Conservation (phyloP, 2,329 filamentous ascomycete species). For the Botrytis deweyae region DNA sequence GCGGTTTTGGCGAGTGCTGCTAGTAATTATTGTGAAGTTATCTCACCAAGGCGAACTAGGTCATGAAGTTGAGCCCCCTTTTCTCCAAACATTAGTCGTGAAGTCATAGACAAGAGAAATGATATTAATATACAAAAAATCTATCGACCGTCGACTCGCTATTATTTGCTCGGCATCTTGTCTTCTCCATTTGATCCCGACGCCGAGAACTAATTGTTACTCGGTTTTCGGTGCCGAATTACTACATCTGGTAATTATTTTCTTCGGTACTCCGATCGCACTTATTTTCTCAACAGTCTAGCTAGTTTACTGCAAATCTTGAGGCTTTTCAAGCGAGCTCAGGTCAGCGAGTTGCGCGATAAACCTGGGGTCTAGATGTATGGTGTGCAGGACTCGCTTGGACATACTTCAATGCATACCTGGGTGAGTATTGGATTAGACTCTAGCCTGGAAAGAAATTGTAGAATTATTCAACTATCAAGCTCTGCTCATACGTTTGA, state of each 20-base stretch:
- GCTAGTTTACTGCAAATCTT: no score
- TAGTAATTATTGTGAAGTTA: neutral
- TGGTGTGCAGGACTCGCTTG: no score
- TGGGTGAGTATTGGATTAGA: no score
- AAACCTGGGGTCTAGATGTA: rapidly evolving
- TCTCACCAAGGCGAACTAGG: neutral
- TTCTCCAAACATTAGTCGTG: neutral
- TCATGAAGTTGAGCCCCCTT: neutral
- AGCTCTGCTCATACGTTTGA: no score
- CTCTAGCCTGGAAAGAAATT: no score
- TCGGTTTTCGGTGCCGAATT: neutral
- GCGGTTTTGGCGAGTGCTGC: no score
- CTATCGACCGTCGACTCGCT: neutral
- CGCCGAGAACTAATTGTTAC: neutral
- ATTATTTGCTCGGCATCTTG: neutral
- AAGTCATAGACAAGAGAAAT: neutral
- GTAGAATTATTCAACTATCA: no score
- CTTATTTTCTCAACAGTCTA: no score
- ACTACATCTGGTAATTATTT: neutral
- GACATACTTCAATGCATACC: no score
- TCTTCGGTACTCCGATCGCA: neutral
- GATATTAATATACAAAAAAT: neutral
- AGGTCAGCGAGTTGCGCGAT: no score
- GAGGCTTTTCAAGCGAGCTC: no score
- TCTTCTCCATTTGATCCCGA: neutral